Base-by-base conservation (phyloP, 2,329 filamentous ascomycete genomes). In the Aureobasidium sp. region DNA sequence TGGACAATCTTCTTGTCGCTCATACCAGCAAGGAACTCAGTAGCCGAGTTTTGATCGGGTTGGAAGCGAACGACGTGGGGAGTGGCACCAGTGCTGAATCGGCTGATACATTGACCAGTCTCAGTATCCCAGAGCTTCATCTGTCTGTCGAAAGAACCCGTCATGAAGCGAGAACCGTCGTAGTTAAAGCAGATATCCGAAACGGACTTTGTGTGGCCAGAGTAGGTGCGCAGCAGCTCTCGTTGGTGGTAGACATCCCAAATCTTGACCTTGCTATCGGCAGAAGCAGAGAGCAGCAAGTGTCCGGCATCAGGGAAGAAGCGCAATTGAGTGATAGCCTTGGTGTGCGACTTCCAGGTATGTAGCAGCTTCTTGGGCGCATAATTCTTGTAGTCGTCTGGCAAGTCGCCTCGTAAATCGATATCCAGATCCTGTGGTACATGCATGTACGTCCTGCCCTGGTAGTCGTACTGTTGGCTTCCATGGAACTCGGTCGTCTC, bases 61-160 rank as follows among this genome's bases (percentile, higher is more conserved):
- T 97, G 96, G 82, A 97, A 97, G 68, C 90, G 87, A 68, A 99
- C 82, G 58, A 96, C 92, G 72, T 99, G 94, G 5, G 94, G 93
- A 15, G 91, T 97, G 79, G 95, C 96, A 71, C 93, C 93, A 0
- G 90, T 96, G 20, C 88, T 91, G 79, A 96, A 99, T 63, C 91
- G 90, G 70, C 85, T 87, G 67, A 96, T 78, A 71, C 93, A 97
- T 68, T 87, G 82, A 50, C 94, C 94, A 26, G 90, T 97, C 75
- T 99, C 94, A 0, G 93, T 97, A 70, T 99, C 94, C 94, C 94
- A 99, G 34, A 99, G 82, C 61, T 97, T 97, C 79, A 97, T 97
- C 78, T 90, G 88, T 60, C 93, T 88, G 74, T 99, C 94, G 74
- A 95, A 99, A 17, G 90, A 94, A 1, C 90, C 89, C 2, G 92